Evolutionary conservation across 805 yeast genomes (phyloP), one percentile per base, ranked within the genome.

Genomic region (Clavispora asparagi): DNA sequence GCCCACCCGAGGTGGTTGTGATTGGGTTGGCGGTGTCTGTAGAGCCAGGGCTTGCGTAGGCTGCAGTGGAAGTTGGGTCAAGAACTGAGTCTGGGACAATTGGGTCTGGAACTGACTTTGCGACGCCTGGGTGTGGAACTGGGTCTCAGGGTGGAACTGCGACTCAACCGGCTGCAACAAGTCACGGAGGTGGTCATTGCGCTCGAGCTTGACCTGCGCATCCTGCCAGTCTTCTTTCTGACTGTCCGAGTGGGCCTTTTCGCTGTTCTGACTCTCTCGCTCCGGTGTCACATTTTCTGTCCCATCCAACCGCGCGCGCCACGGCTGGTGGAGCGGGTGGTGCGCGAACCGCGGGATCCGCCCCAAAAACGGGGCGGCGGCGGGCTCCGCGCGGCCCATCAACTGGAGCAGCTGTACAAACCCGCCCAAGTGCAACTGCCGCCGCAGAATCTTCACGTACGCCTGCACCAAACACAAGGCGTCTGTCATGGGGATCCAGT

Each of bases 401-500:
- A 33, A 33, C 37, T 17, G 37, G 6, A 31, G 23, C 26, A 11
- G 27, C 35, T 26, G 36, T 30, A 46, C 46, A 12, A 19, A 9
- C 11, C 44, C 49, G 11, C 28, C 31, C 38, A 14, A 31, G 40
- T 31, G 47, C 41, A 25, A 32, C 36, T 38, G 19, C 38, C 23
- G 19, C 38, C 28, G 41, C 41, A 33, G 41, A 12, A 45, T 9
- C 23, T 41, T 29, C n/a, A 50, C 38, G 6, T 17, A 30, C 16
- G 48, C 32, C 19, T 33, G 23, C 17, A 35, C 53, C 14, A 54
- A 48, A 39, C 52, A 50, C 38, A 40, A 45, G 2, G 42, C 42
- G 28, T 23, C 38, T 33, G 40, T 32, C 26, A 49, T 23, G 14
- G 42, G 50, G 28, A 54, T 44, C 50, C 54, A 53, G 13, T 39